Percentiles rank a stretch among this genome's conserved stretches.
Conservation (phyloP, 352 stramenopile species). For the Saprolegnia diclina region DNA sequence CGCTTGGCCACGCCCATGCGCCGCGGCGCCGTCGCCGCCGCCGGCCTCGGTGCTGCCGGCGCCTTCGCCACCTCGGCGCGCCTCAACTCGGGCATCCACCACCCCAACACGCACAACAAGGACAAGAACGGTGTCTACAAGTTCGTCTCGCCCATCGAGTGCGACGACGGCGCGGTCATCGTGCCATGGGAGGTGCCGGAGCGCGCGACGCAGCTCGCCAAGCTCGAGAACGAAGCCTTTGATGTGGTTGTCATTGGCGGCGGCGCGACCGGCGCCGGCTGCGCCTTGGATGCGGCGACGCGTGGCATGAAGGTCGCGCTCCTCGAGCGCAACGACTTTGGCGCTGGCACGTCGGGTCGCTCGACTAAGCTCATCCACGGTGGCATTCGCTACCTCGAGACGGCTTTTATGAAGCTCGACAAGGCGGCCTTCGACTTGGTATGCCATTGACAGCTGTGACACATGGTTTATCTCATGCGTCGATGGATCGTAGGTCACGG, state of each 20-base stretch:
- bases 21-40: constrained; percentile 6
- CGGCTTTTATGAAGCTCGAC: constrained; percentile 91
- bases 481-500: constrained; percentile 35
- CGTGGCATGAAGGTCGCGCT: constrained; percentile 90
- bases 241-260: constrained; percentile 92
- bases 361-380: constrained; percentile 96
- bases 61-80: neutral
- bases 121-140: constrained; percentile 27
- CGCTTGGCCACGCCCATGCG: constrained; percentile 3
- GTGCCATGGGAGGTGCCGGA: constrained; percentile 76
- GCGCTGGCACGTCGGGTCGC: constrained; percentile 85
- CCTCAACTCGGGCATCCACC: constrained; percentile 5
- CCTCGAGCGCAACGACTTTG: constrained; percentile 90
- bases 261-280: constrained; percentile 89
- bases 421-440: constrained; percentile 87
- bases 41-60: neutral
- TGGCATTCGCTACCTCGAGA: constrained; percentile 93
- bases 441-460: neutral
- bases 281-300: constrained; percentile 85
- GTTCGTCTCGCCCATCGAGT: constrained; percentile 70
- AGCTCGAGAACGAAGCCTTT: constrained; percentile 87
- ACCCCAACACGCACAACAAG: constrained; percentile 26
- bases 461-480: neutral
- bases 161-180: constrained; percentile 79
- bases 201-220: constrained; percentile 56